phyloP scores from a whole-genome alignment of 164 flowering plant genomes.

The Nelumbo lutea region DNA sequence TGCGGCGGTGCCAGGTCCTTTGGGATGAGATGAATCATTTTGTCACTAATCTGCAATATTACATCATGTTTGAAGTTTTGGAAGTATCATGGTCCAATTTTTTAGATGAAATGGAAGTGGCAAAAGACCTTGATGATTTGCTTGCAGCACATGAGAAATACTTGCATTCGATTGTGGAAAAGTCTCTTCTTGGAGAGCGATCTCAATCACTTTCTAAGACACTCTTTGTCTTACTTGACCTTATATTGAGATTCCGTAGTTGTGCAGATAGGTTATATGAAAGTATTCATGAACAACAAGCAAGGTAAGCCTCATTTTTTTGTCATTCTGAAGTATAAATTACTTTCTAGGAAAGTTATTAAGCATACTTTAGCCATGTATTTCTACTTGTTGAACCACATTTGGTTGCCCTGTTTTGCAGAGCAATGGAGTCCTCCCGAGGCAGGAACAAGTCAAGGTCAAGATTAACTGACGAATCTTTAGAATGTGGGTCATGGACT shows the following conservation, averaged over 20 bases:
- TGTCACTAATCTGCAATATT: conserved; percentile 89
- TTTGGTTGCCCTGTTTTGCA: conserved; percentile 22
- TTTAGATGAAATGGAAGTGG: conserved; percentile 76
- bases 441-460: conserved; percentile 35
- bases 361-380: too few relatives aligned
- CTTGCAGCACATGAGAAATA: conserved; percentile 96
- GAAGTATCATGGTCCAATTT: conserved; percentile 97
- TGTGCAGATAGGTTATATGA: conserved; percentile 90
- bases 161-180: conserved; percentile 83
- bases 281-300: conserved; percentile 78
- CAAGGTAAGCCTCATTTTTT: conserved; percentile 50
- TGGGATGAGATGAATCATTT: conserved; percentile 99
- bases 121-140: conserved; percentile 92
- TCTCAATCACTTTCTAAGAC: conserved; percentile 70
- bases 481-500: conserved; percentile 56
- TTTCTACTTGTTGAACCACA: conserved; percentile 1
- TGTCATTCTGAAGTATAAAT: neutral
- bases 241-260: conserved; percentile 77
- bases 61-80: conserved; percentile 99
- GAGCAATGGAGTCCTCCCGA: conserved; percentile 41
- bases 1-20: conserved; percentile 89
- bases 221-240: conserved; percentile 81
- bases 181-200: conserved; percentile 92
- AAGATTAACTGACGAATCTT: conserved; percentile 28
- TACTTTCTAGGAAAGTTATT: neutral